Conservation (phyloP, 768 basidiomycete species). For the Cystobasidium tubakii region DNA sequence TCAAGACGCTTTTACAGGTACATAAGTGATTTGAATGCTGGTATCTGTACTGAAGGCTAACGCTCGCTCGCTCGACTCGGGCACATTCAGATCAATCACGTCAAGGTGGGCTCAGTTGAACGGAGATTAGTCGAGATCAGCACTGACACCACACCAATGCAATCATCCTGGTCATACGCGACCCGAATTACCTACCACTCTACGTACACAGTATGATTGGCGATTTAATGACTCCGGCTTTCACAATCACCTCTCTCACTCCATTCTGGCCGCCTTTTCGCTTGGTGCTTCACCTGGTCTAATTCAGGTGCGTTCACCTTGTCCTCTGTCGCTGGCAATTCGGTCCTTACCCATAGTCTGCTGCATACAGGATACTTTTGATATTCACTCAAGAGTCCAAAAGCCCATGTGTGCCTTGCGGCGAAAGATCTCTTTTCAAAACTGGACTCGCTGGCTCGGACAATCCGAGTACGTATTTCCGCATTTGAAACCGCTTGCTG, state of each 20-base stretch:
- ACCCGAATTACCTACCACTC: not conserved
- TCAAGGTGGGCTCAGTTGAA: slow-evolving; percentile 31
- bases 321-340: no score
- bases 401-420: slow-evolving; percentile 15
- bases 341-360: no score
- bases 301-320: slow-evolving; percentile 26
- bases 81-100: slow-evolving; percentile 17
- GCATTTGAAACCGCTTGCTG: not conserved
- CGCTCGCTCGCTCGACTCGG: not conserved
- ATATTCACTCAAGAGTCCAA: slow-evolving; percentile 15
- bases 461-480: slow-evolving; percentile 20
- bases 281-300: slow-evolving; percentile 31
- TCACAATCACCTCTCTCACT: slow-evolving; percentile 38
- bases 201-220: slow-evolving; percentile 32
- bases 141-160: no score
- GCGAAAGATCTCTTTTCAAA: slow-evolving; percentile 27
- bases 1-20: slow-evolving; percentile 23
- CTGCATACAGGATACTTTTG: slow-evolving; percentile 15
- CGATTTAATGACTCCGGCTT: slow-evolving; percentile 35
- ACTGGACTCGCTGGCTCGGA: slow-evolving; percentile 35
- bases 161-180: not conserved
- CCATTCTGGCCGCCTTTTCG: slow-evolving; percentile 35
- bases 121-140: not conserved
- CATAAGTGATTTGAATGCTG: no score
- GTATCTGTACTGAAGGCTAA: no score